Percentiles rank a stretch among this genome's conserved stretches.
Conservation (phyloP, 2,329 filamentous ascomycete species). For the Aureobasidium sp. region DNA sequence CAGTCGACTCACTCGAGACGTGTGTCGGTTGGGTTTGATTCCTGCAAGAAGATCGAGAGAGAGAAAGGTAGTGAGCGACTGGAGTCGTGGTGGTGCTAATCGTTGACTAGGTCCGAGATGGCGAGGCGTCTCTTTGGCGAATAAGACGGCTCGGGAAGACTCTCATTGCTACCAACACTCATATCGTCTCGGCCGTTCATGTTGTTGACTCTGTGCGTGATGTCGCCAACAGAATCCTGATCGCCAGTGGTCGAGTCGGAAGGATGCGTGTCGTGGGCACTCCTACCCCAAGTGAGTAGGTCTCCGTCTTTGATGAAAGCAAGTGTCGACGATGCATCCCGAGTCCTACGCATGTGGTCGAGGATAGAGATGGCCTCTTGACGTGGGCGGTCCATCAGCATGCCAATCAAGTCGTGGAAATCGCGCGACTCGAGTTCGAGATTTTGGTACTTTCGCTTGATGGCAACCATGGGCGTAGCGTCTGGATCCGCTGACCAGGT, state of each 20-base stretch:
- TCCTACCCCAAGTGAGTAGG: constrained; percentile 2
- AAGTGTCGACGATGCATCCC: neutral
- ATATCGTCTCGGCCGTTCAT: too few species aligned
- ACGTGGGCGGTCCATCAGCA: constrained; percentile 7
- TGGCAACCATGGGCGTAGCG: constrained; percentile 11
- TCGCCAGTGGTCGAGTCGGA: neutral
- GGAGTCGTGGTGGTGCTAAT: neutral
- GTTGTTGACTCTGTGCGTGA: neutral
- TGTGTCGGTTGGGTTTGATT: neutral
- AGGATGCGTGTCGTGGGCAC: neutral
- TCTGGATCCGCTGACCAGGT: constrained; percentile 12
- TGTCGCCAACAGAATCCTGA: neutral
- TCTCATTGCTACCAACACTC: neutral
- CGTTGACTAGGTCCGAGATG: constrained; percentile 4
- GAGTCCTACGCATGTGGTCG: neutral
- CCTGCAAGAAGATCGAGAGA: neutral
- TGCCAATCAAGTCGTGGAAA: neutral
- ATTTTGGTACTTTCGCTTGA: constrained; percentile 11
- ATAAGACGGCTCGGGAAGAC: neutral
- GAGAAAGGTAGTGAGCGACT: neutral
- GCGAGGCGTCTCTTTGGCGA: neutral
- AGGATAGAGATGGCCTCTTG: constrained; percentile 2
- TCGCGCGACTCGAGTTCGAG: constrained; percentile 6
- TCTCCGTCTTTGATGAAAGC: constrained; percentile 6
- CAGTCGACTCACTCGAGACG: neutral